phyloP scores from a whole-genome alignment of 2,329 filamentous ascomycete genomes.

The Penicillium thymicola region DNA sequence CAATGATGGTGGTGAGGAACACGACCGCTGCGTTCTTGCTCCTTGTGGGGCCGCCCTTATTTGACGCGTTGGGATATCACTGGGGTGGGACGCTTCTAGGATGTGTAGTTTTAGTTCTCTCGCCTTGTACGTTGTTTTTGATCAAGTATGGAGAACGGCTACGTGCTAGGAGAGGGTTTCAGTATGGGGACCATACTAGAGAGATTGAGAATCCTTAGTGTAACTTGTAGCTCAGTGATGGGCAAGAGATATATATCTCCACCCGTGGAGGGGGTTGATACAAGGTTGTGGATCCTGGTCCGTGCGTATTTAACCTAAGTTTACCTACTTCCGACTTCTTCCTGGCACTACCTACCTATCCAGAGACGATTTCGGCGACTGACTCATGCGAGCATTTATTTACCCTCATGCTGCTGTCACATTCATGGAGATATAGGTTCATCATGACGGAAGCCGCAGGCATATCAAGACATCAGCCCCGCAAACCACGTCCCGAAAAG shows the following conservation, averaged over 20 bases:
- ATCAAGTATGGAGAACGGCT: background rate
- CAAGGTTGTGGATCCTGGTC: slow-evolving; percentile 3
- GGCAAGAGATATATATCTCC: background rate
- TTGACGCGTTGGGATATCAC: background rate
- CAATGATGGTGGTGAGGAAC: too few species aligned
- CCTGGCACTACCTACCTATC: background rate
- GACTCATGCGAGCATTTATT: background rate
- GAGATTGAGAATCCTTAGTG: background rate
- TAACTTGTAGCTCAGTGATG: background rate
- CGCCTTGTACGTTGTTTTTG: background rate
- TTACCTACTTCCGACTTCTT: background rate
- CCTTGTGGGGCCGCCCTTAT: background rate
- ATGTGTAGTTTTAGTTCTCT: background rate
- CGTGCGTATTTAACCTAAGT: background rate
- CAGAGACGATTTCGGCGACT: background rate
- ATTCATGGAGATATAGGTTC: background rate
- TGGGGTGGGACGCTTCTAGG: background rate
- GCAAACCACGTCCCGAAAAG: slow-evolving; percentile 21
- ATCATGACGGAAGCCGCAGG: slow-evolving; percentile 13
- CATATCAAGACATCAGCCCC: slow-evolving; percentile 4
- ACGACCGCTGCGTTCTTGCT: too few species aligned
- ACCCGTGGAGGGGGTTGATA: background rate
- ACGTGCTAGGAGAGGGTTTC: background rate
- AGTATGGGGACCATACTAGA: background rate
- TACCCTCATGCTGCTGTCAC: background rate